Evolutionary conservation across 2,329 filamentous ascomycete genomes (phyloP), one percentile per base, ranked within the genome.

Genomic region (Cercospora sojina): DNA sequence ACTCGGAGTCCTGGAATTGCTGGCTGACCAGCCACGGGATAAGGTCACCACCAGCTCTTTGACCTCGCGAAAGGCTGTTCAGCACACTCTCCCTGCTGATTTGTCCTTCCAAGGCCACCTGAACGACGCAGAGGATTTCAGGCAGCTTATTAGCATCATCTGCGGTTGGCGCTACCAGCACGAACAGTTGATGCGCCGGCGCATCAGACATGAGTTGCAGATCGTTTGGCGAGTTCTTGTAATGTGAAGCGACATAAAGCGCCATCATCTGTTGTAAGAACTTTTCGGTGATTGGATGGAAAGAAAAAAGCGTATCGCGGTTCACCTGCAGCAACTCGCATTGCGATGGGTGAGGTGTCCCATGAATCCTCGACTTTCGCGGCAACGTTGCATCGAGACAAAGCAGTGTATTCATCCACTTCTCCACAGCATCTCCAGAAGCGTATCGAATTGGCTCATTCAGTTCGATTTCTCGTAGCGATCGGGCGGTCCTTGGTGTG

Each of bases 231-330:
- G 93, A 92, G 80, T 99, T 99, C 80, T 98, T 98, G 84, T 99
- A 97, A 79, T 97, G 93, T 73, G 92, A 96, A 29, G 95, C 93
- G 29, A 99, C 96, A 74, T 98, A 99, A 2, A 99, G 86, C 0
- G 93, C 93, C 80, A 99, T 94, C 92, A 99, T 97, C 74, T 97
- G 93, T 78, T 99, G 95, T 64, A 99, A 82, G 81, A 99, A 98
- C 76, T 93, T 95, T 78, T 99, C 95, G 2, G 95, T 96, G 20
- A 98, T 92, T 2, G 93, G 92, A 75, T 99, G 95, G 83, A 96
- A 99, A 12, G 94, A 98, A 82, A 99, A 99, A 13, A 99, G 86
- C 8, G 94, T 98, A 80, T 99, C 95, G 64, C 95, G 90, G 81
- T 98, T 99, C 74, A 99, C 93, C 73, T 93, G 90, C 65, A 98